phyloP scores from a whole-genome alignment of 805 yeast species.

The Metschnikowia arizonensis region DNA sequence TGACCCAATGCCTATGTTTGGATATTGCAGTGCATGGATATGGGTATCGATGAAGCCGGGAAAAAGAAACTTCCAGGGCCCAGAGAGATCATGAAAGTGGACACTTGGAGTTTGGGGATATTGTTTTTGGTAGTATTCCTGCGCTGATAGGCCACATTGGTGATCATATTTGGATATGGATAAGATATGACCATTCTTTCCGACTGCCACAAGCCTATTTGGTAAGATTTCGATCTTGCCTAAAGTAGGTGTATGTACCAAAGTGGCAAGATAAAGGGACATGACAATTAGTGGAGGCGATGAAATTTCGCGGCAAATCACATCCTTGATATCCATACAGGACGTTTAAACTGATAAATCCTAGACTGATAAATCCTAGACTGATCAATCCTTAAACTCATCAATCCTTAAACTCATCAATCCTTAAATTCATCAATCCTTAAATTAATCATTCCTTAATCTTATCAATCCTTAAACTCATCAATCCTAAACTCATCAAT shows the following conservation, averaged over 20 bases:
- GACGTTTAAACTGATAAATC: no score
- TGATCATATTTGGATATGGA: conserved; percentile 25
- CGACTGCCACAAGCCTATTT: conserved; percentile 62
- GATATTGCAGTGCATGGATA: conserved; percentile 44
- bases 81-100: conserved; percentile 27
- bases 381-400: no score
- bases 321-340: no score
- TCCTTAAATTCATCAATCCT: no score
- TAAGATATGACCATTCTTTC: conserved; percentile 49
- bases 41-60: conserved; percentile 46
- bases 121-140: conserved; percentile 17
- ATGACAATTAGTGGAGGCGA: not conserved
- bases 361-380: no score
- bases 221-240: conserved; percentile 54
- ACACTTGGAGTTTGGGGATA: not conserved
- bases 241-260: conserved; percentile 65
- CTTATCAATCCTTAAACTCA: no score
- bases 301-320: no score
- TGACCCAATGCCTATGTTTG: conserved; percentile 63
- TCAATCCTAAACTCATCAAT: no score
- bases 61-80: conserved; percentile 56
- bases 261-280: conserved; percentile 60
- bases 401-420: no score
- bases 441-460: no score
- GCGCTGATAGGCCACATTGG: conserved; percentile 12